phyloP scores from a whole-genome alignment of 2,329 filamentous ascomycete genomes.

The Septoria linicola region DNA sequence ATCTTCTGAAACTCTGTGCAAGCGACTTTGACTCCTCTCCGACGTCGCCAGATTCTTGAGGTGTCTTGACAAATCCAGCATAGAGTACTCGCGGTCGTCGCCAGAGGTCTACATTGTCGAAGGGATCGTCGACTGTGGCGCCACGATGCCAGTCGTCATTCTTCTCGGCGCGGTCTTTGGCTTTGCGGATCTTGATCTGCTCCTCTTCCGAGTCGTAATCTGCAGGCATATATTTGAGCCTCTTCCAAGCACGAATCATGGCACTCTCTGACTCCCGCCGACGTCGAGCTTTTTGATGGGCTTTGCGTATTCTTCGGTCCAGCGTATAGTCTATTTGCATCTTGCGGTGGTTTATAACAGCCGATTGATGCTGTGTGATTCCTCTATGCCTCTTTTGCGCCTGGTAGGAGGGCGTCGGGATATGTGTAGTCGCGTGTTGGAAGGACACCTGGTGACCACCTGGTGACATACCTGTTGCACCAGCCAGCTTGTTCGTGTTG shows the following conservation, averaged over 20 bases:
- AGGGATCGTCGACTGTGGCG: conserved; percentile 35
- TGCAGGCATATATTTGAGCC: conserved; percentile 53
- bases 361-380: conserved; percentile 77
- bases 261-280: conserved; percentile 63
- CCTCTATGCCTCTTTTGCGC: conserved; percentile 62
- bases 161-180: conserved; percentile 37
- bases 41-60: conserved; percentile 66
- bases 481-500: conserved; percentile 15
- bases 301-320: conserved; percentile 67
- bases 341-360: conserved; percentile 74
- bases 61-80: conserved; percentile 61
- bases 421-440: conserved; percentile 28
- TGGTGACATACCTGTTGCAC: conserved; percentile 20
- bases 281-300: conserved; percentile 64
- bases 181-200: conserved; percentile 30
- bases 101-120: conserved; percentile 27
- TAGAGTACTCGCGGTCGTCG: conserved; percentile 28
- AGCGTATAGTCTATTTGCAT: conserved; percentile 80
- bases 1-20: conserved; percentile 63
- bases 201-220: conserved; percentile 51
- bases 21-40: conserved; percentile 71
- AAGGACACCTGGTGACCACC: conserved; percentile 28
- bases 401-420: conserved; percentile 38
- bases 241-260: conserved; percentile 64
- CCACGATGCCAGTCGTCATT: conserved; percentile 37